Conservation (phyloP, 331 rosid genomes). For the Phaseolus coccineus region DNA sequence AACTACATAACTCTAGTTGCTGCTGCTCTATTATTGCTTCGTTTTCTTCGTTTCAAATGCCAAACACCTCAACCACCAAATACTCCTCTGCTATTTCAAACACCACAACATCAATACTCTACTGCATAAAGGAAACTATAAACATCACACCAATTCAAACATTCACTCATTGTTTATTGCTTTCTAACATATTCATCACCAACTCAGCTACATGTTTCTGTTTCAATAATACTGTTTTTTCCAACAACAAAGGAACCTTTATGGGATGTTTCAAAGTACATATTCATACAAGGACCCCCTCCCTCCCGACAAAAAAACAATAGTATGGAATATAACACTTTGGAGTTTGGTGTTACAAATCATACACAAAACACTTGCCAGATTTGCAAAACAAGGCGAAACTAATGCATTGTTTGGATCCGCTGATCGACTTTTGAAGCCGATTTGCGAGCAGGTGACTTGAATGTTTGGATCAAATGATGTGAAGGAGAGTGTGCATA, state of each 20-base stretch:
- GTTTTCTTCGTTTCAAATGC: constrained; percentile 15
- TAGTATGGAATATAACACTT: not conserved
- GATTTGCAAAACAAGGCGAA: not conserved
- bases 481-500: too few relatives aligned
- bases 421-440: too few relatives aligned
- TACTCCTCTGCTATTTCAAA: not conserved
- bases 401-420: too few relatives aligned
- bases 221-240: not conserved
- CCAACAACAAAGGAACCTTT: not conserved
- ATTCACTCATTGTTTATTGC: not conserved
- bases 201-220: not conserved
- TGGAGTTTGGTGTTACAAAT: not conserved
- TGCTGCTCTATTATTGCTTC: constrained; percentile 33
- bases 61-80: not conserved
- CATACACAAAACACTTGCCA: not conserved
- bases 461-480: too few relatives aligned
- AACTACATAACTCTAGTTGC: not conserved
- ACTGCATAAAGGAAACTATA: not conserved
- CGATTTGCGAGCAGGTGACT: too few relatives aligned
- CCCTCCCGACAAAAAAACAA: not conserved
- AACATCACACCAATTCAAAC: constrained; percentile 2
- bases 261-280: not conserved
- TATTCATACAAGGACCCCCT: not conserved
- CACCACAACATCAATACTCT: not conserved
- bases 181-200: not conserved